A percentile compares a stretch with the other conserved stretches of the same genome.
Evolutionary conservation across 1,284 basidiomycete genomes (phyloP).

Genomic region (Exobasidium cylindrosporum): DNA sequence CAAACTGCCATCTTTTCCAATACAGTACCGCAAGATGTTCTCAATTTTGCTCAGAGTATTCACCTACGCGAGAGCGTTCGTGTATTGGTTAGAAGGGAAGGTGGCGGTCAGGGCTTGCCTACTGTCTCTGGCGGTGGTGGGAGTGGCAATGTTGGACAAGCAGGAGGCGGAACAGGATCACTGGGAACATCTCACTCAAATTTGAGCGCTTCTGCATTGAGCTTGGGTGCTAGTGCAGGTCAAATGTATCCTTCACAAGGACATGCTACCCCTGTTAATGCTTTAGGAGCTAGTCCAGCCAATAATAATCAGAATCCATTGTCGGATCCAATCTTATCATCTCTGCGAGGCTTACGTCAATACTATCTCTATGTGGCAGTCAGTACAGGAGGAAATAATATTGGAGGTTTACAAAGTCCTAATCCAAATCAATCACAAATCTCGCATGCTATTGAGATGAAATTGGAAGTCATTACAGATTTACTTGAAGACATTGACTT

Average conservation of each 20-base stretch:
- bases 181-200: background rate
- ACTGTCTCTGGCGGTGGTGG: background rate
- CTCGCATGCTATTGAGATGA: constrained; percentile 75
- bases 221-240: background rate
- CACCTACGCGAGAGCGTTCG: constrained; percentile 90
- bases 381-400: constrained; percentile 58
- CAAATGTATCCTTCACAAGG: background rate
- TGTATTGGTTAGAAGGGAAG: constrained; percentile 92
- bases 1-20: constrained; percentile 96
- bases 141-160: background rate
- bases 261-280: constrained; percentile 27
- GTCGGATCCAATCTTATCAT: constrained; percentile 29
- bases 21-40: constrained; percentile 86
- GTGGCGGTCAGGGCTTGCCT: constrained; percentile 46
- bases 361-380: constrained; percentile 50
- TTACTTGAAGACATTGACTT: constrained; percentile 82
- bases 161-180: background rate
- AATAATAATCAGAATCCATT: constrained; percentile 27
- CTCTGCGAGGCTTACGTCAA: constrained; percentile 39
- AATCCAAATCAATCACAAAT: constrained; percentile 64
- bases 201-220: background rate
- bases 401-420: constrained; percentile 80
- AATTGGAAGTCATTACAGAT: constrained; percentile 89
- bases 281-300: constrained; percentile 34
- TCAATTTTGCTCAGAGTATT: constrained; percentile 80